Evolutionary conservation across 495 filamentous ascomycete species (phyloP), one percentile per base, ranked within the genome.

Genomic region (Penicillium diatomitis): DNA sequence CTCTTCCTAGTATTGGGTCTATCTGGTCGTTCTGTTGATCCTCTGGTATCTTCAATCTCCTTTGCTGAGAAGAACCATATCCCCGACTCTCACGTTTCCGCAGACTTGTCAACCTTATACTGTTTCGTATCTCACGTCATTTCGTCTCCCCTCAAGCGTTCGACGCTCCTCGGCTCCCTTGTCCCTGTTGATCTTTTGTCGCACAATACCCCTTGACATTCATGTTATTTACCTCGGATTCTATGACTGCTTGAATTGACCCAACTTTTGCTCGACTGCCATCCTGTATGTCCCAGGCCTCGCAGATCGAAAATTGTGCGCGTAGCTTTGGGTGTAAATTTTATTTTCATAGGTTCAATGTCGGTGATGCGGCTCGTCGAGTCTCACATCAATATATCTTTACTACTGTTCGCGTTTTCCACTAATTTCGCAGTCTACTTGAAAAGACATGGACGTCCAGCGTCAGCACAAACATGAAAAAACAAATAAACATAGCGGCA

Each of bases 201-300:
- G 68, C 65, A 70, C 53, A 71, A 71, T 71, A 71, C 68, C 68
- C 68, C 55, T 27, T 49, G 39, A 47, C 52, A 29, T 51, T 55
- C 46, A 44, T 31, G 32, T 39, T 35, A 20, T 20, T 20, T 20
- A 20, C 2, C 20, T 20, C 20, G 20, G 20, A 20, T 20, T 20
- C 20, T 20, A 20, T 20, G 20, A 0, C 20, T 42, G 38, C 7
- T n/a, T 37, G 33, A 40, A 28, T 20, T 42, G 0, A 27, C 38
- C 34, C 32, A 29, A n/a, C 38, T 20, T 40, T 20, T 10, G 8
- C n/a, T 8, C 12, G 10, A 32, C 30, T 29, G 9, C 20, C 8
- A 37, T 10, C 4, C 28, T 37, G 20, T 20, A 20, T 20, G 20
- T 20, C 20, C 20, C 20, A 20, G 20, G 20, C 20, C 20, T 20